Conservation (phyloP, 495 filamentous ascomycete genomes). For the Aspergillus diversus region DNA sequence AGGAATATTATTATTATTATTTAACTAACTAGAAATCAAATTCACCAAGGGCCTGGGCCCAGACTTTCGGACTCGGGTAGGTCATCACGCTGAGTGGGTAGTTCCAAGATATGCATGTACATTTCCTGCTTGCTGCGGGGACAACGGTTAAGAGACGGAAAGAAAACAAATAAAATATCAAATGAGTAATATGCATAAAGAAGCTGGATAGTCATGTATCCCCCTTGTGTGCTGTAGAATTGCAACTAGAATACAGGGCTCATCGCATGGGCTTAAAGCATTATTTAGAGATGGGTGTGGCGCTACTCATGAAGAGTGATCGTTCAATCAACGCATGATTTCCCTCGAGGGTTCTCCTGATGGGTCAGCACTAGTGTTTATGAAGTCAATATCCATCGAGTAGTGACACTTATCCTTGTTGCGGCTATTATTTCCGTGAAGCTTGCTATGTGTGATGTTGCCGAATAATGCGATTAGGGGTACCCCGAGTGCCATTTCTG, state of each 20-base stretch:
- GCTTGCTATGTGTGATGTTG: neutral
- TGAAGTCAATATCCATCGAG: neutral
- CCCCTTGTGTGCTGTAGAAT: neutral
- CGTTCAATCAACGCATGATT: neutral
- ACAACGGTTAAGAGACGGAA: neutral
- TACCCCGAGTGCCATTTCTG: neutral
- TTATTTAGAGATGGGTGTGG: neutral
- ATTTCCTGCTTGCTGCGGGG: slow-evolving; percentile 10
- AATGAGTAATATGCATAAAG: neutral
- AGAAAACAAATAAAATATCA: neutral
- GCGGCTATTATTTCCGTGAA: neutral
- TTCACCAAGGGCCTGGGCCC: neutral
- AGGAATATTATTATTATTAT: neutral
- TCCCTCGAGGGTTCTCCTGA: neutral
- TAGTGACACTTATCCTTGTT: neutral
- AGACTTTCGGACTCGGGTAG: slow-evolving; percentile 1
- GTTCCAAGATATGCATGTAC: slow-evolving; percentile 4
- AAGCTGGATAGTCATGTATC: neutral
- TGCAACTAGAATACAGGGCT: neutral
- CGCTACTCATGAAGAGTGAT: neutral
- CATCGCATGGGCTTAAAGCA: neutral
- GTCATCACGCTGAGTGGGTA: neutral
- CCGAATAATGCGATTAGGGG: neutral
- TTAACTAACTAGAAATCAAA: neutral
- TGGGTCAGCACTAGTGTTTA: neutral